Evolutionary conservation across 1,139 yeast genomes (phyloP), one percentile per base, ranked within the genome.

Genomic region (Pichia sp.): DNA sequence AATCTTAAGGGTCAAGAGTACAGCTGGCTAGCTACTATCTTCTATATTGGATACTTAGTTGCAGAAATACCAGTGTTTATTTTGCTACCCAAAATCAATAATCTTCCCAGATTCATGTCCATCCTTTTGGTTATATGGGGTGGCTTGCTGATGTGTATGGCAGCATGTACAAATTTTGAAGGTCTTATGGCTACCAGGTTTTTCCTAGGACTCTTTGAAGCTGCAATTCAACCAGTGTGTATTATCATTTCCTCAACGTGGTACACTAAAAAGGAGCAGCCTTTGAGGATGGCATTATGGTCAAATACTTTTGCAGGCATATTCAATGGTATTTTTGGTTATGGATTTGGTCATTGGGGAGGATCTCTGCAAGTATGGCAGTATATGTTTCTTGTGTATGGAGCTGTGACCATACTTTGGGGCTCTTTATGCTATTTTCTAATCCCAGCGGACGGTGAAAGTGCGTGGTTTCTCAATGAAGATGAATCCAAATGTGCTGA

Each of bases 381-480:
- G 34, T 40, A 52, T 20, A 32, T 52, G 23, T 53, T 49, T 33
- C 38, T 53, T n/a, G 42, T 46, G 7, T 41, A 49, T 32, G 59
- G 59, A 15, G 37, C 45, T 3, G 45, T 53, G 21, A 34, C 49
- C 26, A 14, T 43, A 33, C 51, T 35, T 50, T 63, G 63, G 49
- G 55, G 49, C 39, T 26, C 31, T 10, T 11, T 51, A 8, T 48
- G 60, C 32, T 42, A 53, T 37, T 41, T 68, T 22, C 62, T 64
- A 35, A 52, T 75, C 29, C 82, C 82, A 2, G 77, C 72, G 49
- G 60, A 63, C 20, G 79, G 78, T 22, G 58, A 71, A n/a, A 53
- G 59, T 24, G 77, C 80, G 4, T 65, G 72, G 67, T 72, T 67
- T 48, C 60, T 76, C 32, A 59, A 60, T 11, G 67, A 64, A 9